A percentile compares a stretch with the other conserved stretches of the same genome.
Evolutionary conservation across 768 basidiomycete genomes (phyloP).

Genomic region (Xerocomellus chrysenteron): DNA sequence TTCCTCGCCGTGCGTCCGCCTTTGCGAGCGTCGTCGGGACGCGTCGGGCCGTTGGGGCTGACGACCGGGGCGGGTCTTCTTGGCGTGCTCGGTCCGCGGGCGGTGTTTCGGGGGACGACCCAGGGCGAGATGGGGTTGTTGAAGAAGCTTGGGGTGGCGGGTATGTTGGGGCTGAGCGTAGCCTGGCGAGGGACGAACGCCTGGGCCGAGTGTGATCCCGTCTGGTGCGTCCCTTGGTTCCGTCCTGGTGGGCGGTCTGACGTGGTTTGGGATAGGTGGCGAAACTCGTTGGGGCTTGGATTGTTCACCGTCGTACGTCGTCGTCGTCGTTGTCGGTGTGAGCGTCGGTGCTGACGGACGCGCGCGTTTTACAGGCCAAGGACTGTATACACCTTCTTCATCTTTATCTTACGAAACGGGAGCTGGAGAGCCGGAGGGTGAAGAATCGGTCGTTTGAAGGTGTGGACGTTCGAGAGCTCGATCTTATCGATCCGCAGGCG

Average conservation of each 20-base stretch:
- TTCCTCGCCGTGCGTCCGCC: too few relatives aligned
- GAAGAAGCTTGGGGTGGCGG: constrained; percentile 26
- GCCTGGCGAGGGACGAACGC: constrained; percentile 55
- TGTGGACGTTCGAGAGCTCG: constrained; percentile 64
- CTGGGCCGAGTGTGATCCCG: constrained; percentile 71
- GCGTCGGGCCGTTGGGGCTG: constrained; percentile 20
- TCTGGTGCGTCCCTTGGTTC: constrained; percentile 47
- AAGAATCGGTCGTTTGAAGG: constrained; percentile 73
- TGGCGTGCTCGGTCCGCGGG: constrained; percentile 7
- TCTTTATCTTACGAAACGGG: constrained; percentile 67
- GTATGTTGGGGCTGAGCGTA: constrained; percentile 43
- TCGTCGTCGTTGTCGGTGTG: neutral
- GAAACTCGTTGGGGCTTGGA: constrained; percentile 67
- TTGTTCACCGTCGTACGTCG: constrained; percentile 61
- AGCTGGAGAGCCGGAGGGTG: constrained; percentile 65
- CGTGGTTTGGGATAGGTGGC: constrained; percentile 43
- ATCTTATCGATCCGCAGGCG: constrained; percentile 49
- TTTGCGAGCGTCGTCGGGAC: too few relatives aligned
- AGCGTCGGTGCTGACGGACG: neutral
- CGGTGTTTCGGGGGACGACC: constrained; percentile 18
- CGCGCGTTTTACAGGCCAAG: constrained; percentile 46
- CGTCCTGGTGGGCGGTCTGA: neutral
- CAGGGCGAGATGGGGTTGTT: constrained; percentile 17
- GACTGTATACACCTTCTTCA: constrained; percentile 68
- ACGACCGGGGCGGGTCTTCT: constrained; percentile 5